phyloP scores from a whole-genome alignment of 495 filamentous ascomycete genomes.

The Aspergillus indologenus region DNA sequence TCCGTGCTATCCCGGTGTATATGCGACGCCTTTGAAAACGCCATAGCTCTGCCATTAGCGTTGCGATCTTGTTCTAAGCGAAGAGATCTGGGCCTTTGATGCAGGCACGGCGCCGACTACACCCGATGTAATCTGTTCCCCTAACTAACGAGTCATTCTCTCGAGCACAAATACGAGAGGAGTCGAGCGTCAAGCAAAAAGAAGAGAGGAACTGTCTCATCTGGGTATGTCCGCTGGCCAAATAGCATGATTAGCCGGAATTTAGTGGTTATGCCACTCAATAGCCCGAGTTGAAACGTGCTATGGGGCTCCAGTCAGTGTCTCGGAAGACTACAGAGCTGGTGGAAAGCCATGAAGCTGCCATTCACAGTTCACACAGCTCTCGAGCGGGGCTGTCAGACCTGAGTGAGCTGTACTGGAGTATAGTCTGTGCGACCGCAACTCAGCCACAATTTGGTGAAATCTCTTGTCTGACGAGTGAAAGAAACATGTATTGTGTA shows the following conservation, averaged over 20 bases:
- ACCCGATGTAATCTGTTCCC: neutral
- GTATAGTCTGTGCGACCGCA: neutral
- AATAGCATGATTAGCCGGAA: neutral
- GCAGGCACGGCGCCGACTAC: neutral
- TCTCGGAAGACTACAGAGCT: neutral
- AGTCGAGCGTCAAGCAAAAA: neutral
- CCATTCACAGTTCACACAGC: too few species aligned
- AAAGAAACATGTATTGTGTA: neutral
- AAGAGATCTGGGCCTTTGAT: neutral
- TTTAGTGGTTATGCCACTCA: neutral
- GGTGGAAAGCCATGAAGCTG: neutral
- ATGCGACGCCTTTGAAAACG: neutral
- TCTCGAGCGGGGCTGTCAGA: neutral
- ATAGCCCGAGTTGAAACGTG: neutral
- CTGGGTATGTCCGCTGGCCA: neutral
- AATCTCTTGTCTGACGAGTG: neutral
- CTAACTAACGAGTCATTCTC: neutral
- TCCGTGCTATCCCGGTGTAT: neutral
- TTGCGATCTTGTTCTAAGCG: neutral
- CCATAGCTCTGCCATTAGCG: neutral
- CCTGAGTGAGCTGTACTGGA: neutral
- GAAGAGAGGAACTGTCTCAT: neutral
- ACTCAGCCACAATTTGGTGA: neutral
- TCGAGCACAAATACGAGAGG: neutral
- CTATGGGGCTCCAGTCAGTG: neutral